phyloP scores from a whole-genome alignment of 73 alveolate species.

The Stentor roeselii region DNA sequence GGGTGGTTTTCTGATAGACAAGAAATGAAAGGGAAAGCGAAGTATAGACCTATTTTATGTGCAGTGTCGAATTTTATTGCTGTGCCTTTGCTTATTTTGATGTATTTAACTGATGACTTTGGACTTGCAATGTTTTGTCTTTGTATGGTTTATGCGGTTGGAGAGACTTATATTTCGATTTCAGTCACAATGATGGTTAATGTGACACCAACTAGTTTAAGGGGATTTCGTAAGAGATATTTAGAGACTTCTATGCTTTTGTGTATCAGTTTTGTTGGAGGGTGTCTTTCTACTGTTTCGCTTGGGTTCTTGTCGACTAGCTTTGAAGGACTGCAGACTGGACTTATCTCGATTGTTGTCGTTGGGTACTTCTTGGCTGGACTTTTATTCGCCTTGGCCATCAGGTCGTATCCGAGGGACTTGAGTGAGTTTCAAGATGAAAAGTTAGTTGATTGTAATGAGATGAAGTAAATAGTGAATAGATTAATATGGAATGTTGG shows the following conservation, averaged over 20 bases:
- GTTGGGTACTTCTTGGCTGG: constrained; percentile 15
- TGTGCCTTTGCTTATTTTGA: not conserved
- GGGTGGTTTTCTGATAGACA: not conserved
- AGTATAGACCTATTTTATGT: not conserved
- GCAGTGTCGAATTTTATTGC: constrained; percentile 4
- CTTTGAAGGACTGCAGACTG: not conserved
- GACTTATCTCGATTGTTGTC: not conserved
- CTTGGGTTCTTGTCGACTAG: not conserved
- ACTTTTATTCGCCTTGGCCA: not conserved
- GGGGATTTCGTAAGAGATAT: constrained; percentile 8
- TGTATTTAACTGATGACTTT: not conserved
- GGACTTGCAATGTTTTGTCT: not conserved
- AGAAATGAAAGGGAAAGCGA: not conserved
- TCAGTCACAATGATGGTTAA: constrained; percentile 19
- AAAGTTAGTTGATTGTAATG: too few relatives aligned
- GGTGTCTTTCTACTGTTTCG: not conserved
- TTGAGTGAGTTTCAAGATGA: constrained; percentile 1
- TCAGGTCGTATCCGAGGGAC: not conserved
- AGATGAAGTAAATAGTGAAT: too few relatives aligned
- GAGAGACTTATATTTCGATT: constrained; percentile 25
- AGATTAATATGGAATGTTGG: too few relatives aligned
- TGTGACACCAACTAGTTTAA: not conserved
- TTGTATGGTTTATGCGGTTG: not conserved
- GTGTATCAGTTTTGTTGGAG: constrained; percentile 7
- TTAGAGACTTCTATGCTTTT: constrained; percentile 1